These are phyloP conservation scores for Pisolithus marmoratus DNA, from an alignment of 768 basidiomycete genomes.

Conservation along the genomic window DNA sequence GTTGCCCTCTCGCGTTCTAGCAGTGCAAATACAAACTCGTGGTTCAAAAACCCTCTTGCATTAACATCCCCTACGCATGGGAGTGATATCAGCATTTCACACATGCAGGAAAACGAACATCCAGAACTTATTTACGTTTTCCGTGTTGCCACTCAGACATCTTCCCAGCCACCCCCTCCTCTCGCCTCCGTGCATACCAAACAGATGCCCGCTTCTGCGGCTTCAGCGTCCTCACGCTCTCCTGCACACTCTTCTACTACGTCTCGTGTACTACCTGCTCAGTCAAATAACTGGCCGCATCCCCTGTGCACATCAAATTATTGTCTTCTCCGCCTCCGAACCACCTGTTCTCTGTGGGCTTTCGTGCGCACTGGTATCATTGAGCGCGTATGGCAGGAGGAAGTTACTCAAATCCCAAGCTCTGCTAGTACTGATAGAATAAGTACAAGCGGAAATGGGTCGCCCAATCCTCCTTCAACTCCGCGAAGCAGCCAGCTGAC, in stretches of 20 bases:
- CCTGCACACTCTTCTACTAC: constrained; percentile 36
- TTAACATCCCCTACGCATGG: constrained; percentile 25
- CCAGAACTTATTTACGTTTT: constrained; percentile 61
- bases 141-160: constrained; percentile 40
- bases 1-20: constrained; percentile 26
- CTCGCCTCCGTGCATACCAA: constrained; percentile 17
- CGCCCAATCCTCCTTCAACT: not conserved
- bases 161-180: constrained; percentile 18
- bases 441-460: constrained; percentile 5
- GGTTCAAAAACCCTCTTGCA: constrained; percentile 51
- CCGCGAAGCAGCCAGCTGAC: constrained; percentile 2
- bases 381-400: constrained; percentile 88
- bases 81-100: constrained; percentile 20
- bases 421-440: constrained; percentile 9
- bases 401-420: constrained; percentile 34
- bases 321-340: constrained; percentile 76
- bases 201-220: constrained; percentile 30
- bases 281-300: constrained; percentile 32
- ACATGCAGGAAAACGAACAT: constrained; percentile 21
- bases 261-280: constrained; percentile 29
- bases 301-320: constrained; percentile 82
- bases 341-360: constrained; percentile 88
- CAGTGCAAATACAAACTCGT: constrained; percentile 46
- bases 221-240: constrained; percentile 17
- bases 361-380: constrained; percentile 79